A percentile compares a stretch with the other conserved stretches of the same genome.
These are phyloP conservation scores for Lepiota brunneoincarnata DNA, from an alignment of 768 basidiomycete species.

Conservation along the genomic window DNA sequence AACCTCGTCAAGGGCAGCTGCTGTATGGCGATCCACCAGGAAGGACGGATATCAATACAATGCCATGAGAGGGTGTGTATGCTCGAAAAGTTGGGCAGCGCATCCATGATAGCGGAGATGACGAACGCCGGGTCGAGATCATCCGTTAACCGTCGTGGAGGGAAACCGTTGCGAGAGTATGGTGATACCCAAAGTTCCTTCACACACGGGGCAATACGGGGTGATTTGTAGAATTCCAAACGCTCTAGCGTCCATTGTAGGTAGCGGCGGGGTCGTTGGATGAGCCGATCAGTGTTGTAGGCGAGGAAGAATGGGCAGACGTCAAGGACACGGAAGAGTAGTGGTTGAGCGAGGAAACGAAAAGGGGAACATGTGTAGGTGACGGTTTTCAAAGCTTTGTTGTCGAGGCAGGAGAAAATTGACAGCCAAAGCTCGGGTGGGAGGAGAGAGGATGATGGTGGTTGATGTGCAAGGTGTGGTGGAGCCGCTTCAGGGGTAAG, in stretches of 20 bases:
- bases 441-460: constrained; percentile 10
- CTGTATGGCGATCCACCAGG: constrained; percentile 29
- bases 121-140: constrained; percentile 29
- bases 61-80: constrained; percentile 32
- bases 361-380: constrained; percentile 31
- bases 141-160: constrained; percentile 25
- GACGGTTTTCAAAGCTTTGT: constrained; percentile 25
- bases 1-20: constrained; percentile 25
- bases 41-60: constrained; percentile 30
- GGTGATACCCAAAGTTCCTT: constrained; percentile 35
- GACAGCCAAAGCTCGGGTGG: constrained; percentile 35
- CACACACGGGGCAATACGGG: constrained; percentile 31
- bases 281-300: constrained; percentile 23
- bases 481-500: not conserved
- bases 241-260: constrained; percentile 27
- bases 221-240: constrained; percentile 28
- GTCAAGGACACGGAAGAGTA: constrained; percentile 32
- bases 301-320: constrained; percentile 34
- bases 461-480: not conserved
- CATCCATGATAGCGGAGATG: constrained; percentile 28
- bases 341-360: constrained; percentile 32
- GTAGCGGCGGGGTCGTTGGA: constrained; percentile 26
- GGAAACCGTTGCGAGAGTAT: constrained; percentile 27
- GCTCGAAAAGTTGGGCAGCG: constrained; percentile 29
- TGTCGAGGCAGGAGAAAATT: constrained; percentile 29